These are phyloP conservation scores for Plasmodium gallinaceum DNA, from an alignment of 169 alveolate species.

Conservation along the genomic window DNA sequence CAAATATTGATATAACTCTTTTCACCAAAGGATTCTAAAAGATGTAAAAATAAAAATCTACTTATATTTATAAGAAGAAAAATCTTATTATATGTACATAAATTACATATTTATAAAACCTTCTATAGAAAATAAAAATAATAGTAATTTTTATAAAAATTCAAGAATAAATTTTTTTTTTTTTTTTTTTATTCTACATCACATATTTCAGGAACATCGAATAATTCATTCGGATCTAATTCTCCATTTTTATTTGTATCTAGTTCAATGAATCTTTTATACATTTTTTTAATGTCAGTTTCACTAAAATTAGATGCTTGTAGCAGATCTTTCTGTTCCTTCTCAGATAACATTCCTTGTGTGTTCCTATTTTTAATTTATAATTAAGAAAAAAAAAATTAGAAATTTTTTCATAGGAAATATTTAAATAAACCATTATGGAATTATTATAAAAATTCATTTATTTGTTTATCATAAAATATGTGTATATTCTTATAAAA, in stretches of 20 bases:
- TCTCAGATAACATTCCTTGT: conserved; percentile 76
- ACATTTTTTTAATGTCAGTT: conserved; percentile 93
- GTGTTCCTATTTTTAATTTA: conserved; percentile 52
- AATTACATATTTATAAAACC: background rate
- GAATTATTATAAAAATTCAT: background rate
- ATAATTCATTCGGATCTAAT: conserved; percentile 96
- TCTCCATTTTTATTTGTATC: conserved; percentile 95
- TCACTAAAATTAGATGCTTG: conserved; percentile 93
- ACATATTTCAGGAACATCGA: conserved; percentile 96
- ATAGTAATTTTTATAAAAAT: background rate
- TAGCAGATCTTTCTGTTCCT: conserved; percentile 86
- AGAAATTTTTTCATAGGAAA: background rate
- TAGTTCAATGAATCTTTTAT: conserved; percentile 92
- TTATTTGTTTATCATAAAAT: background rate
- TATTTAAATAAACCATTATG: background rate
- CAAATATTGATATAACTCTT: conserved; percentile 96
- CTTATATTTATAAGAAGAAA: background rate
- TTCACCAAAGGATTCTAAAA: conserved; percentile 95
- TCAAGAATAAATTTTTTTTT: conserved; percentile 6
- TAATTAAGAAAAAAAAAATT: conserved; percentile 4
- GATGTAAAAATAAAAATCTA: conserved; percentile 9
- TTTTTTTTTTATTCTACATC: conserved; percentile 78
- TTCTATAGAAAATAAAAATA: background rate
- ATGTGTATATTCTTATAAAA: conserved; percentile 2
- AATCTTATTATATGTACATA: background rate